Conservation (phyloP, 108 stramenopile genomes). For the Stephanodiscus triporus region DNA sequence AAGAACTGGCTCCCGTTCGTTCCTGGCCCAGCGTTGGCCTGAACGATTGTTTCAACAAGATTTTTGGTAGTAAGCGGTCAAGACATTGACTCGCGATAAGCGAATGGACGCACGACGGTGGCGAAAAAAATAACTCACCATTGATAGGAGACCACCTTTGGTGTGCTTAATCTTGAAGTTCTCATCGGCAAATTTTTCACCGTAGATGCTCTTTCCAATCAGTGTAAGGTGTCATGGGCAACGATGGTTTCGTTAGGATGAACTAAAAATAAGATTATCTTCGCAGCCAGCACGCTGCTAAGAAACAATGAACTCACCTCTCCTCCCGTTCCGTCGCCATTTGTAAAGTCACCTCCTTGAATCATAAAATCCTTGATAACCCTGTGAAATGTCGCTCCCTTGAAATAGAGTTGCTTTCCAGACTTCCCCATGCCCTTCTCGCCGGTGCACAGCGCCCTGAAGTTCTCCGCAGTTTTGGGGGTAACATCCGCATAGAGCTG, state of each 20-base stretch:
- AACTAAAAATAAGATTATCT: not conserved
- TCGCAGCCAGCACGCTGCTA: too few species aligned
- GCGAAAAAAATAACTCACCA: constrained; percentile 55
- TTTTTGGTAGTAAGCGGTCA: not conserved
- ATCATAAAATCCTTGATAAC: constrained; percentile 96
- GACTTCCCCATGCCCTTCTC: constrained; percentile 77
- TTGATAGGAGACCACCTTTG: constrained; percentile 72
- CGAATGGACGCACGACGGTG: not conserved
- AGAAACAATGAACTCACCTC: constrained; percentile 29
- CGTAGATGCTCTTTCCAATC: constrained; percentile 74
- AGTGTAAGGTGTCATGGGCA: not conserved
- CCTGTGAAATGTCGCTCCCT: constrained; percentile 92
- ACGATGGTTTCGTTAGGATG: not conserved
- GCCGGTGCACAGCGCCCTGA: constrained; percentile 94
- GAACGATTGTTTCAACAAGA: not conserved
- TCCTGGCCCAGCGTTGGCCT: constrained; percentile 43
- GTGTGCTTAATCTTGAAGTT: constrained; percentile 91
- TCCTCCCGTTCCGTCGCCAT: constrained; percentile 93
- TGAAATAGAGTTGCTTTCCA: constrained; percentile 91
- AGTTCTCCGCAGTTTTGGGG: constrained; percentile 98
- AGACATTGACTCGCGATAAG: not conserved
- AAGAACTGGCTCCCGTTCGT: constrained; percentile 84
- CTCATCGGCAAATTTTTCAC: constrained; percentile 90
- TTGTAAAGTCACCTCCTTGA: constrained; percentile 93
- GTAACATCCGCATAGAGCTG: constrained; percentile 90